phyloP scores from a whole-genome alignment of 208 protist genomes.

The Endotrypanum monterogeii region DNA sequence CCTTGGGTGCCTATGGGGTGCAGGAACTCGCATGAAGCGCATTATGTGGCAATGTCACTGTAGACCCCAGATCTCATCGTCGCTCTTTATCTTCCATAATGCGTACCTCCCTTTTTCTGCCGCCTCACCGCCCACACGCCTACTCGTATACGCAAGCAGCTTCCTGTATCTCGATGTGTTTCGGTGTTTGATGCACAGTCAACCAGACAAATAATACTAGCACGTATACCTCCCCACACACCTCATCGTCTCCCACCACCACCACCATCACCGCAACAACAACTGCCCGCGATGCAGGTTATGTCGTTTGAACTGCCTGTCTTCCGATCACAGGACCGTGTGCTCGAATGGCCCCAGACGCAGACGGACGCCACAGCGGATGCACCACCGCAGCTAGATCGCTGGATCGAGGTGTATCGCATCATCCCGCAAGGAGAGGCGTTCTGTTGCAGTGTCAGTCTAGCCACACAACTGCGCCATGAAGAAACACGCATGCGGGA shows the following conservation, averaged over 20 bases:
- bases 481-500: constrained; percentile 45
- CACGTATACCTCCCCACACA: constrained; percentile 1
- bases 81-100: background rate
- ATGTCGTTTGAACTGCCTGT: constrained; percentile 38
- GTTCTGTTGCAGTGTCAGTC: constrained; percentile 43
- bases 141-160: background rate
- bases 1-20: background rate
- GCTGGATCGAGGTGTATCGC: constrained; percentile 33
- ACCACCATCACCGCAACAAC: background rate
- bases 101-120: background rate
- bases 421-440: constrained; percentile 49
- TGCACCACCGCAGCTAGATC: constrained; percentile 18
- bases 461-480: constrained; percentile 40
- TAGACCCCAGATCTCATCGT: background rate
- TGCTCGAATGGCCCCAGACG: constrained; percentile 19
- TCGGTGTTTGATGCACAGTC: background rate
- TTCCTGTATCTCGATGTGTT: background rate
- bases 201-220: background rate
- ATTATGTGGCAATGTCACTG: background rate
- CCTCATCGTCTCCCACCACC: background rate
- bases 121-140: background rate
- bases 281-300: constrained; percentile 16
- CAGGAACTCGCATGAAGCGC: background rate
- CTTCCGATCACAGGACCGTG: constrained; percentile 25
- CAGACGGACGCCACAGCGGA: background rate